Percentiles rank a stretch among this genome's conserved stretches.
These are phyloP conservation scores for Sporobolomyces phaffii DNA, from an alignment of 768 basidiomycete species.

Conservation along the genomic window DNA sequence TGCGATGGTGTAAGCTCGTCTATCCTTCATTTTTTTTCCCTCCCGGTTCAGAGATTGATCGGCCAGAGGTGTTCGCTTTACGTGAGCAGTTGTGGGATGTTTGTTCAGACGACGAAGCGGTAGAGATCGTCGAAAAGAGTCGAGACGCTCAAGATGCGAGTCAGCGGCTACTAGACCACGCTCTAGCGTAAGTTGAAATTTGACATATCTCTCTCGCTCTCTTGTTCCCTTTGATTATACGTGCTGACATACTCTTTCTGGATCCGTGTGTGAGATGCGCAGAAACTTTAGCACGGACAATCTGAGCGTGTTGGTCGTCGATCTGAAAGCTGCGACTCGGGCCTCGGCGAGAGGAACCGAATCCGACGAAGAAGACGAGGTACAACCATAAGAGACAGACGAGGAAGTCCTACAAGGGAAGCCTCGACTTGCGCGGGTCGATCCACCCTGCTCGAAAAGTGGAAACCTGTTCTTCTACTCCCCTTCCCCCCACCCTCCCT, in stretches of 20 bases:
- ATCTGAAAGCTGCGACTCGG: conserved; percentile 21
- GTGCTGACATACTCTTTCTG: too few species aligned
- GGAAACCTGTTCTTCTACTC: too few species aligned
- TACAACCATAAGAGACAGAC: too few species aligned
- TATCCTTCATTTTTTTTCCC: neutral
- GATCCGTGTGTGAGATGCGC: neutral
- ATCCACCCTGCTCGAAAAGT: too few species aligned
- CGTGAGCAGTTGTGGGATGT: conserved; percentile 74
- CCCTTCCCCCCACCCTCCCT: too few species aligned
- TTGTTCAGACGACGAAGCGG: conserved; percentile 77
- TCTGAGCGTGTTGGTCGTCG: conserved; percentile 78
- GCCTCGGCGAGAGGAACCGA: too few species aligned
- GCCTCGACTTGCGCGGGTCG: too few species aligned
- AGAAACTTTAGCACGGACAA: conserved; percentile 79
- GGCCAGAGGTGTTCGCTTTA: neutral
- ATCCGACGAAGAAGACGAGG: too few species aligned
- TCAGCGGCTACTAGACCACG: conserved; percentile 67
- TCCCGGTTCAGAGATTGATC: neutral
- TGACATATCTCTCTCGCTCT: neutral
- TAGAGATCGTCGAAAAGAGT: conserved; percentile 67
- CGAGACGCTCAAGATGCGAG: conserved; percentile 78
- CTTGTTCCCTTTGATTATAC: neutral
- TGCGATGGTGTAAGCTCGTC: conserved; percentile 64
- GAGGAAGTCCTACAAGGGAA: too few species aligned
- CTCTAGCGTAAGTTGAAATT: conserved; percentile 54